Evolutionary conservation across 2,329 filamentous ascomycete species (phyloP).

Genomic region (Diaporthe sp.): DNA sequence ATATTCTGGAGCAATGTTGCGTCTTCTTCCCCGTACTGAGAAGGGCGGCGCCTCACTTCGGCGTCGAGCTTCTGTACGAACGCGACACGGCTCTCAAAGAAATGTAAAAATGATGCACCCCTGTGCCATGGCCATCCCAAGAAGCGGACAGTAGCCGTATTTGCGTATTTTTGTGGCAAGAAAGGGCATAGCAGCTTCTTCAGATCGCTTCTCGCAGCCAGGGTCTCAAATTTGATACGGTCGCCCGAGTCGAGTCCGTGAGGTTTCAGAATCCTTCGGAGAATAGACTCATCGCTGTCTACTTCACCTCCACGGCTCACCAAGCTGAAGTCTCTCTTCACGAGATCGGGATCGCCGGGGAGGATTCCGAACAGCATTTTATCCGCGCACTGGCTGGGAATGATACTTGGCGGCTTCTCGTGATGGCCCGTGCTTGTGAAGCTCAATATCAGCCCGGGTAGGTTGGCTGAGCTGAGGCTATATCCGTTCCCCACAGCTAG

Average conservation of each 20-base stretch:
- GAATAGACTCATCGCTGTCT: neutral
- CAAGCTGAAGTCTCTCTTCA: neutral
- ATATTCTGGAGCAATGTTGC: neutral
- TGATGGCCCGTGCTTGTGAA: neutral
- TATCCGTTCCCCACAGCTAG: neutral
- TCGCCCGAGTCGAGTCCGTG: neutral
- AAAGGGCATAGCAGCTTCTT: neutral
- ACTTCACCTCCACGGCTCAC: neutral
- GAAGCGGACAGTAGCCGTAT: neutral
- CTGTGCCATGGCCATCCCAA: neutral
- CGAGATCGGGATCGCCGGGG: constrained; percentile 1
- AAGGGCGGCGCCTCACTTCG: neutral
- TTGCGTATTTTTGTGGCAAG: neutral
- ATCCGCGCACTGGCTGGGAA: neutral
- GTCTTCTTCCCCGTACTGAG: neutral
- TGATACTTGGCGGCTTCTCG: neutral
- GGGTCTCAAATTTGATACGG: neutral
- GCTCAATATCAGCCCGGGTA: neutral
- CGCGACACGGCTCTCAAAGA: neutral
- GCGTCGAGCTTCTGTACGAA: neutral
- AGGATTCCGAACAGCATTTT: neutral
- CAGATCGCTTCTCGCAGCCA: neutral
- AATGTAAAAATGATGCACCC: neutral
- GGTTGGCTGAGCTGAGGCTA: neutral
- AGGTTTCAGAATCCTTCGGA: neutral